Evolutionary conservation across 2,329 filamentous ascomycete genomes (phyloP).

Genomic region (Fusarium sp.): DNA sequence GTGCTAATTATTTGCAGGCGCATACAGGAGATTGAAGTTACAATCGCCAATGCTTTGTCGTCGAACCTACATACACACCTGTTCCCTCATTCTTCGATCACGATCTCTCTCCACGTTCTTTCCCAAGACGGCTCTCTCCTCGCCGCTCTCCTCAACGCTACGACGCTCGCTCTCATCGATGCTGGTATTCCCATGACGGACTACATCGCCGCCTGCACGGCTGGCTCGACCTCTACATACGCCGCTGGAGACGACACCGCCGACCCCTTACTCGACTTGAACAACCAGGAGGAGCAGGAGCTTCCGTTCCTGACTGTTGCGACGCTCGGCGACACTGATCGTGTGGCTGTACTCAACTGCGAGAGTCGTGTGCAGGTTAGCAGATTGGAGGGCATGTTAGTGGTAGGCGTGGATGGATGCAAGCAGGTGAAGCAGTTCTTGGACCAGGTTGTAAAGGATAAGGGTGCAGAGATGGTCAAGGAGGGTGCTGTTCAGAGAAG

Average conservation of each 20-base stretch:
- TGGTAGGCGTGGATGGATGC: slow-evolving; percentile 91
- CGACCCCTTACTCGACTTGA: slow-evolving; percentile 85
- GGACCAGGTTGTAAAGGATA: slow-evolving; percentile 81
- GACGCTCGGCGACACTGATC: slow-evolving; percentile 79
- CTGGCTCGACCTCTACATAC: slow-evolving; percentile 80
- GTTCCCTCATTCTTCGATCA: slow-evolving; percentile 89
- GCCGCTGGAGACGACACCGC: slow-evolving; percentile 74
- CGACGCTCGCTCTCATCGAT: slow-evolving; percentile 91
- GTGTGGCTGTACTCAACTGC: slow-evolving; percentile 83
- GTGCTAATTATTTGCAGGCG: slow-evolving; percentile 66
- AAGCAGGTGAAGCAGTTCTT: slow-evolving; percentile 85
- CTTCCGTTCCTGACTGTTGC: slow-evolving; percentile 89
- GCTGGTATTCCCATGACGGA: slow-evolving; percentile 96
- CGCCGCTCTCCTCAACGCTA: slow-evolving; percentile 89
- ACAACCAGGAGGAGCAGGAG: slow-evolving; percentile 85
- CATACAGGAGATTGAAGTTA: slow-evolving; percentile 83
- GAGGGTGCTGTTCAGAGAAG: slow-evolving; percentile 66
- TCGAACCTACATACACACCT: slow-evolving; percentile 85
- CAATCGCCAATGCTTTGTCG: slow-evolving; percentile 81
- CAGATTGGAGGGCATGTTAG: slow-evolving; percentile 91
- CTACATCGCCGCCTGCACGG: slow-evolving; percentile 89
- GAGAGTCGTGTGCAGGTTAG: slow-evolving; percentile 88
- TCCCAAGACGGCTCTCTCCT: slow-evolving; percentile 91
- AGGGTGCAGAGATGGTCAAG: slow-evolving; percentile 73
- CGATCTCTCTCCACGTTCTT: slow-evolving; percentile 86